Percentiles rank a stretch among this genome's conserved stretches.
These are phyloP conservation scores for Globisporangium mamillatum DNA, from an alignment of 352 stramenopile species.

Conservation along the genomic window DNA sequence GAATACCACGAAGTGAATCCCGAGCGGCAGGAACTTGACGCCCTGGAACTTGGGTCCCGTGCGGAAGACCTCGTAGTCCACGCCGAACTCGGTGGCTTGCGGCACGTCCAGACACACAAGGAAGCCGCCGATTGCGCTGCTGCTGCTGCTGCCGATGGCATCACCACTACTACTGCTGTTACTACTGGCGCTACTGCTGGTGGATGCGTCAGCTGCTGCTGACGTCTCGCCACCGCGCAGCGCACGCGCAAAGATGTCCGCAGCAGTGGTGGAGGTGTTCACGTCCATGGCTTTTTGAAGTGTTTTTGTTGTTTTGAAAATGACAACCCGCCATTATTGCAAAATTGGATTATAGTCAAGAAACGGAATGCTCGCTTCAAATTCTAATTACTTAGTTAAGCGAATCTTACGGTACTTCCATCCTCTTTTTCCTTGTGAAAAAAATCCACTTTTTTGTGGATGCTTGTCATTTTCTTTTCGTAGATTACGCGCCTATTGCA, in stretches of 20 bases:
- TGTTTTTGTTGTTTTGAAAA: neutral
- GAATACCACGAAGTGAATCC: conserved; percentile 83
- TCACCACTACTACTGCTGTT: neutral
- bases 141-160: neutral
- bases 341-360: neutral
- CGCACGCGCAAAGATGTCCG: conserved; percentile 42
- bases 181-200: neutral
- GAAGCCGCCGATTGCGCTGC: conserved; percentile 48
- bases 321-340: neutral
- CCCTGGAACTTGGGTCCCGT: conserved; percentile 76
- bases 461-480: conserved; percentile 1
- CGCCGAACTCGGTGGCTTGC: conserved; percentile 69
- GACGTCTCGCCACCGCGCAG: conserved; percentile 16
- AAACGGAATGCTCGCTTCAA: neutral
- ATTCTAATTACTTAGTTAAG: neutral
- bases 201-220: neutral
- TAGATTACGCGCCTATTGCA: neutral
- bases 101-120: conserved; percentile 86
- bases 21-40: conserved; percentile 82
- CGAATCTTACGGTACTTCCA: neutral
- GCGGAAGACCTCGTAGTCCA: conserved; percentile 87
- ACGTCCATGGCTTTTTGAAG: conserved; percentile 15
- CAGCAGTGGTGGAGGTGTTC: conserved; percentile 13
- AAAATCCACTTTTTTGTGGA: neutral
- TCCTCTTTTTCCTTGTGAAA: neutral